Evolutionary conservation across 345 rosid genomes (phyloP).

Genomic region (Salix brachista): DNA sequence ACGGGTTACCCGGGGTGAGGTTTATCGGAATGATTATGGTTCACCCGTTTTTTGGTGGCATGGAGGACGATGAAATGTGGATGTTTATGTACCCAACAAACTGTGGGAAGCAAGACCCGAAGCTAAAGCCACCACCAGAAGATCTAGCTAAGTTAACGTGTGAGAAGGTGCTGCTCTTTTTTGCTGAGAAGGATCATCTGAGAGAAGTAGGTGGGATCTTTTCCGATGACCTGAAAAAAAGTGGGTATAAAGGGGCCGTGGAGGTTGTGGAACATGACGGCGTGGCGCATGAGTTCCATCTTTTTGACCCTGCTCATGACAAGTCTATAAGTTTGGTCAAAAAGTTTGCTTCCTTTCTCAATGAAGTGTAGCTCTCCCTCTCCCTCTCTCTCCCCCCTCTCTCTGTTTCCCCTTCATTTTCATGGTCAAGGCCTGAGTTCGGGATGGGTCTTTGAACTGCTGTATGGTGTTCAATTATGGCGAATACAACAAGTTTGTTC

Average conservation of each 20-base stretch:
- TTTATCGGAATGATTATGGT: not conserved
- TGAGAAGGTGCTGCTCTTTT: not conserved
- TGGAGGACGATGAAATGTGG: not conserved
- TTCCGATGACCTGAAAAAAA: not conserved
- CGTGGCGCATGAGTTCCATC: not conserved
- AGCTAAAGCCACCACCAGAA: not conserved
- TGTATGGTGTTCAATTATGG: no score
- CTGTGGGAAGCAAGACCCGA: not conserved
- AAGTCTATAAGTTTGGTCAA: not conserved
- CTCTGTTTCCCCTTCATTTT: no score
- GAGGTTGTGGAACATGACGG: not conserved
- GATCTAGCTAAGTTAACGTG: not conserved
- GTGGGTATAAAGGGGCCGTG: not conserved
- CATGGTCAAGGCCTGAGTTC: no score
- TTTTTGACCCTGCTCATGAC: not conserved
- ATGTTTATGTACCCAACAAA: not conserved
- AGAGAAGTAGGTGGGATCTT: not conserved
- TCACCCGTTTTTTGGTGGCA: not conserved
- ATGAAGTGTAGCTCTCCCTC: not conserved
- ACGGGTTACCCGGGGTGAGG: not conserved
- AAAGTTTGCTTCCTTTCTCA: not conserved
- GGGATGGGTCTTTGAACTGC: no score
- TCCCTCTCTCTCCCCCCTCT: not conserved
- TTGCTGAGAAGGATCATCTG: not conserved
- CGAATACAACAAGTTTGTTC: no score